Base-by-base conservation (phyloP, 805 yeast species). In the Nakazawaea ishiwadae region DNA sequence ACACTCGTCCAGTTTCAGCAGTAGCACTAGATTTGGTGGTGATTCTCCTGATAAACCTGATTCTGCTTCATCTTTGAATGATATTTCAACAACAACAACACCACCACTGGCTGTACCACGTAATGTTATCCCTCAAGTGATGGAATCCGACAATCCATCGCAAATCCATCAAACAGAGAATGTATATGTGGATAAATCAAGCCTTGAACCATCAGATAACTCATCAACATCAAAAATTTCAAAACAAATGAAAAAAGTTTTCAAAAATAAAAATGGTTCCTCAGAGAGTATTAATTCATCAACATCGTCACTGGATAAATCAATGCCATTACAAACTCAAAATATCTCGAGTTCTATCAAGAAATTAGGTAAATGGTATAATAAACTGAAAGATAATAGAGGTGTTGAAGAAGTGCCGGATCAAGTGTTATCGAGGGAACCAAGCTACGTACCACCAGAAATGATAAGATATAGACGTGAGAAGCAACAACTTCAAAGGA, bases 321-420 rank as follows among this genome's bases (percentile, higher is more conserved):
- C 36, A 17, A 23, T 14, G 11, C 24, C 14, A 33, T 4, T 14
- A 15, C 19, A 48, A 32, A 27, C 27, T 5, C 42, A 38, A n/a
- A 48, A 66, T 3, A 55, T 73, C 12, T 53, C 73, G 4, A 62
- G 58, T 33, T 71, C 86, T 0, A 60, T 81, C 35, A 73, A 69
- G 44, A 83, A 77, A 51, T 57, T 84, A 6, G 85, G 84, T 1
- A 79, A 74, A 47, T 81, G 91, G 87, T 84, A 84, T 50, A 77
- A 69, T 27, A 73, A 73, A 42, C 73, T 66, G 17, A 55, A 50
- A 17, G 39, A 20, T 12, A 42, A 31, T 14, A 18, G 34, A 44
- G 37, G 33, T 17, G 45, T 6, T 26, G 52, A 15, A 46, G 50
- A 6, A 17, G 26, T 37, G n/a, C 30, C 41, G 10, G 36, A 33